Evolutionary conservation across 2,329 filamentous ascomycete genomes (phyloP).

Genomic region (Xylaria arbuscula): DNA sequence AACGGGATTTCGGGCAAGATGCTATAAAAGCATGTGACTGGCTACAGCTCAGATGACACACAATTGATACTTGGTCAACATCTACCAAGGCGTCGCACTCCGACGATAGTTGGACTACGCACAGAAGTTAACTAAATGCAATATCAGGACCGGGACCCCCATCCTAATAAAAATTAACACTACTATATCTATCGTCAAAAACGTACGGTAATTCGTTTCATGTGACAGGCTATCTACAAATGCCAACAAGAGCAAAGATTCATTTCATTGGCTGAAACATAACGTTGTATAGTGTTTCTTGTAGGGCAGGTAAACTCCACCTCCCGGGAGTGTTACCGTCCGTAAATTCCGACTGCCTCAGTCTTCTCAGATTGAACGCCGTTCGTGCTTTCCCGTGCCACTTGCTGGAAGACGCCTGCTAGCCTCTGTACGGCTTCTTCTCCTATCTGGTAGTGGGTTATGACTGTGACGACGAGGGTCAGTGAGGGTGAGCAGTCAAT

Average conservation of each 20-base stretch:
- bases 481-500: background rate
- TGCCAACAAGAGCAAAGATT: background rate
- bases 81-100: background rate
- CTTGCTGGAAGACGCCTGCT: constrained; percentile 57
- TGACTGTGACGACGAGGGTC: constrained; percentile 40
- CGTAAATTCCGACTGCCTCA: constrained; percentile 39
- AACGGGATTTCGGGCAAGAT: constrained; percentile 5
- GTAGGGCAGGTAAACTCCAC: background rate
- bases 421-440: constrained; percentile 66
- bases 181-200: background rate
- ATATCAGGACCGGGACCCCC: constrained; percentile 15
- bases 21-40: constrained; percentile 9
- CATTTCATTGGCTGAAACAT: background rate
- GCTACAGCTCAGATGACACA: constrained; percentile 13
- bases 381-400: constrained; percentile 47
- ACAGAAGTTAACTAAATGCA: constrained; percentile 17
- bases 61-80: constrained; percentile 8
- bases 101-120: constrained; percentile 8
- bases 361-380: constrained; percentile 46
- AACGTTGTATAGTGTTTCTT: background rate
- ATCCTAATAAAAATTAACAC: background rate
- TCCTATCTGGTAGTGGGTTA: constrained; percentile 61
- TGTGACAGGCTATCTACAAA: constrained; percentile 15
- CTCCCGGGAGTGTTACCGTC: constrained; percentile 6
- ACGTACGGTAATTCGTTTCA: background rate